Conservation (phyloP, 2,329 filamentous ascomycete genomes). For the Cordyceps militaris region DNA sequence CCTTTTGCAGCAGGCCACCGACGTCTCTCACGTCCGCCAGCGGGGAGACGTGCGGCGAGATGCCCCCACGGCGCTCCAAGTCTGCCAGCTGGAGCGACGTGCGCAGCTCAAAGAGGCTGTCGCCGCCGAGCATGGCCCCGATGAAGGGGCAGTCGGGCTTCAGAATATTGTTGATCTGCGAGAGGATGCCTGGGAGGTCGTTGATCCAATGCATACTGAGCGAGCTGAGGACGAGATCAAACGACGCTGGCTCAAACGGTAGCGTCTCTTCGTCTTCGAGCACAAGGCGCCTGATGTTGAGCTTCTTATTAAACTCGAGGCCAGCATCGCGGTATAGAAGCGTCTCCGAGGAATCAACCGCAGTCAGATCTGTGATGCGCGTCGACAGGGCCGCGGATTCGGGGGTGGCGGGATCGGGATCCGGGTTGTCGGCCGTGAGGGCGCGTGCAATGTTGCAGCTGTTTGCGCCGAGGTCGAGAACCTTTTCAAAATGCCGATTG, state of each 20-base stretch:
- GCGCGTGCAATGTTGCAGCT: constrained; percentile 88
- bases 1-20: constrained; percentile 75
- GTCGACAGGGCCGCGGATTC: constrained; percentile 59
- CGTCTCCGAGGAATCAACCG: constrained; percentile 71
- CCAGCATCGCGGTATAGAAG: constrained; percentile 75
- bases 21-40: constrained; percentile 88
- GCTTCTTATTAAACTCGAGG: constrained; percentile 64
- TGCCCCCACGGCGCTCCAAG: constrained; percentile 81
- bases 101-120: constrained; percentile 87
- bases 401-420: constrained; percentile 49
- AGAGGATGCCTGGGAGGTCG: constrained; percentile 77
- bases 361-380: constrained; percentile 67
- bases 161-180: constrained; percentile 77
- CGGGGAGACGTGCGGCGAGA: constrained; percentile 84
- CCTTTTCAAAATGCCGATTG: constrained; percentile 75
- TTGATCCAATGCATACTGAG: constrained; percentile 96
- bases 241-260: constrained; percentile 67
- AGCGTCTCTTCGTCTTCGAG: constrained; percentile 68
- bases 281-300: constrained; percentile 67
- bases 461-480: constrained; percentile 90
- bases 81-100: constrained; percentile 91
- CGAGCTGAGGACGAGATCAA: constrained; percentile 86
- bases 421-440: constrained; percentile 63
- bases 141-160: constrained; percentile 91
- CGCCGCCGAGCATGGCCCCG: constrained; percentile 92